These are phyloP conservation scores for Starmerella apis DNA, from an alignment of 805 yeast genomes.

Conservation along the genomic window DNA sequence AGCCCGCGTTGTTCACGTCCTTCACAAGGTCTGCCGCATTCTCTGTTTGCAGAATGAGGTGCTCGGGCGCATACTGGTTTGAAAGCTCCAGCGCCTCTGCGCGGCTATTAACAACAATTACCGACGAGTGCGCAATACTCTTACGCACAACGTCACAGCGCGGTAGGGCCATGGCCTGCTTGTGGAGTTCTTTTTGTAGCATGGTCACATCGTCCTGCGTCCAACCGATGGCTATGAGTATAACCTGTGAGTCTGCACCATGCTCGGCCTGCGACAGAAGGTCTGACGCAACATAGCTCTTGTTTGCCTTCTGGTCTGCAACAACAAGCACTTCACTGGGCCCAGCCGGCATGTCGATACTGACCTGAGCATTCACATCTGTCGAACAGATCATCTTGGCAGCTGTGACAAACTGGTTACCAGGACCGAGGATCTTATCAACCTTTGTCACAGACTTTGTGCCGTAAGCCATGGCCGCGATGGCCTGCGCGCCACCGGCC, in stretches of 20 bases:
- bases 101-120: conserved; percentile 54
- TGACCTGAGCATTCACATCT: conserved; percentile 87
- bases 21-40: conserved; percentile 64
- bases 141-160: conserved; percentile 87
- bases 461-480: conserved; percentile 98
- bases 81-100: conserved; percentile 81
- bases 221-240: conserved; percentile 72
- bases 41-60: conserved; percentile 80
- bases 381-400: conserved; percentile 97
- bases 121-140: conserved; percentile 85
- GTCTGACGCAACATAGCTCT: conserved; percentile 95
- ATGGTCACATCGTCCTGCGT: conserved; percentile 47
- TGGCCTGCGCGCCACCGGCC: conserved; percentile 99
- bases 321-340: conserved; percentile 95
- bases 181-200: conserved; percentile 72
- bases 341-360: conserved; percentile 99
- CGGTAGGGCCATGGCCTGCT: conserved; percentile 75
- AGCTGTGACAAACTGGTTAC: conserved; percentile 97
- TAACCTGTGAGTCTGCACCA: conserved; percentile 96
- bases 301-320: conserved; percentile 79
- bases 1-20: conserved; percentile 83
- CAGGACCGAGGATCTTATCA: conserved; percentile 97
- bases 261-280: conserved; percentile 97
- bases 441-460: conserved; percentile 85
- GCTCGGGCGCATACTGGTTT: conserved; percentile 94